These are phyloP conservation scores for Gnaphalium uliginosum DNA, from an alignment of 129 eudicot genomes.

Conservation along the genomic window DNA sequence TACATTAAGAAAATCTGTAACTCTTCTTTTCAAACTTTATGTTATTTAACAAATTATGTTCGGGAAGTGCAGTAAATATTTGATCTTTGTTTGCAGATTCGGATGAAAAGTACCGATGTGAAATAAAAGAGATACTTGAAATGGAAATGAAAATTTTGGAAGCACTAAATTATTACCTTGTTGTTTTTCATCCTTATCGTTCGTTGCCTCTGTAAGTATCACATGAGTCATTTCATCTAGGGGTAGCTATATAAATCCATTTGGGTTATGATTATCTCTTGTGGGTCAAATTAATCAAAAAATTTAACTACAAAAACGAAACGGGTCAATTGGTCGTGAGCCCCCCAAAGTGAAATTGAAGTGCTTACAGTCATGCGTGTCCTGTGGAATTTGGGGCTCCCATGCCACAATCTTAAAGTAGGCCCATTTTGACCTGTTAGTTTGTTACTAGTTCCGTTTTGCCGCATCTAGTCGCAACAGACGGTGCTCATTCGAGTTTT, in stretches of 20 bases:
- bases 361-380: too few relatives aligned
- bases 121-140: conserved; percentile 92
- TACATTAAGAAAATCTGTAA: conserved; percentile 85
- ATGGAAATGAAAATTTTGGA: conserved; percentile 99
- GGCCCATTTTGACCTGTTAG: too few relatives aligned
- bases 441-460: too few relatives aligned
- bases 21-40: conserved; percentile 1
- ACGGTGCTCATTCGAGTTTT: background rate
- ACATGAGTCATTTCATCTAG: too few relatives aligned
- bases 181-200: conserved; percentile 89
- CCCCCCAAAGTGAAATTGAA: too few relatives aligned
- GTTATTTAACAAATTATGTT: background rate
- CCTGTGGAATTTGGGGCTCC: too few relatives aligned
- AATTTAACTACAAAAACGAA: too few relatives aligned
- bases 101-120: conserved; percentile 83
- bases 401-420: too few relatives aligned
- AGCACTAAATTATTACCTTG: conserved; percentile 85
- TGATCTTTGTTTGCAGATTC: conserved; percentile 49
- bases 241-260: background rate
- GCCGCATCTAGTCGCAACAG: background rate
- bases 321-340: too few relatives aligned
- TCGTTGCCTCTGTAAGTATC: conserved; percentile 80
- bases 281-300: background rate
- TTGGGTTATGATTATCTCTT: background rate
- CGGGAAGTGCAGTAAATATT: background rate